Evolutionary conservation across 2,329 filamentous ascomycete genomes (phyloP), one percentile per base, ranked within the genome.

Genomic region (Microascus cirrosus): DNA sequence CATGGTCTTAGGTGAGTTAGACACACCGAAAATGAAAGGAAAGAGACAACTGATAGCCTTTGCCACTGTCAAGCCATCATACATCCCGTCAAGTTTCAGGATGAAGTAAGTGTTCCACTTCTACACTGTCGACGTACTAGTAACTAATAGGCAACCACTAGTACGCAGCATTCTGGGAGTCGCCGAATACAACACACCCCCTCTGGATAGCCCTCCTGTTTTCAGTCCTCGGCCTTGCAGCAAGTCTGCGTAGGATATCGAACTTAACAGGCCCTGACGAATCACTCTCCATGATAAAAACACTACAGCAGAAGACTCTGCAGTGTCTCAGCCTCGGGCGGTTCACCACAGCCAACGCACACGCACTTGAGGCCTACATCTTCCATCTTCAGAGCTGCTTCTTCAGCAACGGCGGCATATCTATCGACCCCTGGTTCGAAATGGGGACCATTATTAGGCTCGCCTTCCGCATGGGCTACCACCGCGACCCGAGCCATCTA

Each of bases 121-220:
- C n/a, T 13, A 10, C 5, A 22, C 12, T 32, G 28, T 32, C 4
- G 42, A 18, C 45, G 34, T 53, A 11, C 48, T 13, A 13, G n/a
- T n/a, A 42, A n/a, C 36, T 42, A 5, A 42, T 12, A 13, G 36
- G 10, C 13, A 42, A n/a, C 25, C 20, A 3, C 48, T 71, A 74
- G 45, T 80, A 79, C 62, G 72, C 75, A 48, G 69, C 68, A 4
- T 78, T 80, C 61, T 79, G 77, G 77, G 62, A 63, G 28, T 63
- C 70, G 3, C 73, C 76, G 1, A 62, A 66, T 3, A 65, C 67
- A 0, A 67, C 72, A 2, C 73, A 71, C 60, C 65, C 77, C 13
- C 67, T 80, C 28, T 81, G 78, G 78, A 67, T 78, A 52, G 79
- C 77, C 61, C 74, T 77, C 45, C 67, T 80, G 54, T 76, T 77